Evolutionary conservation across 768 basidiomycete genomes (phyloP).

Genomic region (Tylopilus sp.): DNA sequence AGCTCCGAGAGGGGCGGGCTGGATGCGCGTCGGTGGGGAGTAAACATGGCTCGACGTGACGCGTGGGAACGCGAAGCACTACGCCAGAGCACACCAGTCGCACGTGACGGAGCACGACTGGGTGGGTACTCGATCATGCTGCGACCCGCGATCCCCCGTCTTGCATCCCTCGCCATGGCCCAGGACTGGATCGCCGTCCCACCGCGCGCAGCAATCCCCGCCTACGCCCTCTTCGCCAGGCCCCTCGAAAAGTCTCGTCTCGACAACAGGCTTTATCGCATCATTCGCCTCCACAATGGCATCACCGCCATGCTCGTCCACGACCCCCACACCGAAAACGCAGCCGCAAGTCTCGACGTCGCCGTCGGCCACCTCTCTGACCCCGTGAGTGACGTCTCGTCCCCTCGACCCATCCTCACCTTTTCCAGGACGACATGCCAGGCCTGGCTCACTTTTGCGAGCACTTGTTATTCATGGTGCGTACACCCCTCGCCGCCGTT

Average conservation of each 20-base stretch:
- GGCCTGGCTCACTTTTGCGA: constrained; percentile 96
- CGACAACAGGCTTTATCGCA: constrained; percentile 76
- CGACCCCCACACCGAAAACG: constrained; percentile 87
- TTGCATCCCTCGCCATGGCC: constrained; percentile 20
- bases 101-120: constrained; percentile 22
- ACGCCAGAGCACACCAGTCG: not conserved
- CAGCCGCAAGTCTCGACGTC: constrained; percentile 92
- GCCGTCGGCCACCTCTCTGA: constrained; percentile 92
- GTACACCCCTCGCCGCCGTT: constrained; percentile 18
- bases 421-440: constrained; percentile 73
- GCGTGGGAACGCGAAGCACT: constrained; percentile 3
- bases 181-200: constrained; percentile 23
- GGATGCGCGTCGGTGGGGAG: constrained; percentile 24
- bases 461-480: constrained; percentile 92
- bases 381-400: constrained; percentile 56
- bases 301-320: constrained; percentile 83
- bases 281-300: constrained; percentile 85
- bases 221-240: constrained; percentile 53
- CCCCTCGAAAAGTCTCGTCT: constrained; percentile 67
- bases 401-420: not conserved
- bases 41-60: constrained; percentile 10
- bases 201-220: constrained; percentile 30
- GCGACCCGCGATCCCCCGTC: constrained; percentile 12
- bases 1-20: constrained; percentile 37
- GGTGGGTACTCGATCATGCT: constrained; percentile 24